Evolutionary conservation across 192 early-diverging fungal genomes (phyloP), one percentile per base, ranked within the genome.

Genomic region (Chytriomyces sp.): DNA sequence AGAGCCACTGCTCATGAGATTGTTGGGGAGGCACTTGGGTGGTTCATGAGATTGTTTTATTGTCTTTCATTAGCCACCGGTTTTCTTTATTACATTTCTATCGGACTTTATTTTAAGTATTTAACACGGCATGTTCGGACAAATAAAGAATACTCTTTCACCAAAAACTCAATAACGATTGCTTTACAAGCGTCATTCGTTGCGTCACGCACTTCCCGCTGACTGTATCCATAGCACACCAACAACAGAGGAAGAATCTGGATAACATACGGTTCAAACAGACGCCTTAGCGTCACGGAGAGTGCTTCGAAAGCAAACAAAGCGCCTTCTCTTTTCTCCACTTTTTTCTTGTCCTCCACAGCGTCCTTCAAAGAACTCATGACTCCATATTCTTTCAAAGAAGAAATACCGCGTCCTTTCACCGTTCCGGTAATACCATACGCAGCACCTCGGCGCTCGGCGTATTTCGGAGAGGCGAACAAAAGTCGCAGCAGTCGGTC

Each of bases 181-280:
- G 91, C 92, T 65, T 93, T 91, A 60, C 93, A 89, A 3, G 98
- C 88, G 72, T 98, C 96, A 13, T 91, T 78, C 9, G 96, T 93
- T 0, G 97, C 97, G 50, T 95, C 93, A 45, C 98, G 95, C 43
- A 99, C 95, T 65, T 93, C 92, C 13, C 83, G 73, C 59, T 89
- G 93, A 57, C 84, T 73, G 76, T 99, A 97, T 77, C 94, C 92
- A 81, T 93, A 98, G 76, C 94, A 93, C 3, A 89, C 86, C 9
- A 99, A 87, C 64, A 99, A 85, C 45, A 92, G 76, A 11, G 98
- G 98, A 44, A 97, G 81, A 67, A 98, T 93, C 80, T 98, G 95
- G 69, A 97, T 94, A 60, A 97, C 90, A 77, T 98, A 97, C 5
- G 97, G 97, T 79, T 99, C 97, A 81, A 98, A 98, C 72, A 98